Percentiles rank a stretch among this genome's conserved stretches.
These are phyloP conservation scores for Nemania sp. DNA, from an alignment of 2,329 filamentous ascomycete species.

Conservation along the genomic window DNA sequence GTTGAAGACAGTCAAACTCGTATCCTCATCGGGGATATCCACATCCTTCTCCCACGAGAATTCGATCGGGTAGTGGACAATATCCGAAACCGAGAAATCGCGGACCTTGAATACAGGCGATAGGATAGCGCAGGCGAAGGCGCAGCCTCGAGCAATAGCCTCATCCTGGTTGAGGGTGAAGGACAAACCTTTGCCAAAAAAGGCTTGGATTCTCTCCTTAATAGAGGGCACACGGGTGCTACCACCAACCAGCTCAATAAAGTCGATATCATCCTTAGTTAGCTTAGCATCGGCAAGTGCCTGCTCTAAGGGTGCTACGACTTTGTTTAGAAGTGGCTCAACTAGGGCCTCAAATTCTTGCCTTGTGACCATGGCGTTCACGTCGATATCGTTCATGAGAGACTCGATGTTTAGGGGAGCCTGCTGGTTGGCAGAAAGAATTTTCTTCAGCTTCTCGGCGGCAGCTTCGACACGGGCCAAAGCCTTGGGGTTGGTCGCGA, in stretches of 20 bases:
- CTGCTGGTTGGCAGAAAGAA: constrained; percentile 92
- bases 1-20: constrained; percentile 96
- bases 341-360: constrained; percentile 94
- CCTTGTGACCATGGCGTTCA: constrained; percentile 87
- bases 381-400: constrained; percentile 97
- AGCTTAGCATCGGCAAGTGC: constrained; percentile 95
- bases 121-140: constrained; percentile 97
- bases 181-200: constrained; percentile 92
- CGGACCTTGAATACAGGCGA: constrained; percentile 98
- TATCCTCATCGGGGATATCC: constrained; percentile 98
- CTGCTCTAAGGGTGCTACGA: constrained; percentile 83
- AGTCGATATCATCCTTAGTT: constrained; percentile 90
- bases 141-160: constrained; percentile 93
- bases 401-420: constrained; percentile 97
- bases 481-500: constrained; percentile 90
- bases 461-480: constrained; percentile 86
- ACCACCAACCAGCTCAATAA: constrained; percentile 92
- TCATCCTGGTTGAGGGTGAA: constrained; percentile 99
- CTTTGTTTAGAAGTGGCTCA: constrained; percentile 81
- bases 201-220: constrained; percentile 89
- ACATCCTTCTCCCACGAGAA: constrained; percentile 99
- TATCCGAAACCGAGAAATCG: constrained; percentile 97
- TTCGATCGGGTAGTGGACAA: constrained; percentile 97
- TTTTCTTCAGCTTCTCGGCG: constrained; percentile 98
- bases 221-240: constrained; percentile 92